A percentile compares a stretch with the other conserved stretches of the same genome.
Conservation (phyloP, 192 early-diverging fungal genomes). For the Helicostylum pulchrum region DNA sequence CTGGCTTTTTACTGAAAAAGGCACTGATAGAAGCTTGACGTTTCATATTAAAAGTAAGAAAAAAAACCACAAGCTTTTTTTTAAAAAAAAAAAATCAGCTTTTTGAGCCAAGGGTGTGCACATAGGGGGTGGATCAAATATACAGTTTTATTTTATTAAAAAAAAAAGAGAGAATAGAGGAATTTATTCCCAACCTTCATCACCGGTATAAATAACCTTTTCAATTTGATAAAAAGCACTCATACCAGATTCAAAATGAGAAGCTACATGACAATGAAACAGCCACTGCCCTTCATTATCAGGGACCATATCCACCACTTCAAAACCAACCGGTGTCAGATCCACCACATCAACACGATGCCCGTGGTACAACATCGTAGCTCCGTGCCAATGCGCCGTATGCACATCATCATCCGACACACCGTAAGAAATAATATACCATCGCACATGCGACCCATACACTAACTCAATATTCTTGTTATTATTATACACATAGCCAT, state of each 20-base stretch:
- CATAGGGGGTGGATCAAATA: too few species aligned
- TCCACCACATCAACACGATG: constrained; percentile 46
- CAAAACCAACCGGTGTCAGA: constrained; percentile 33
- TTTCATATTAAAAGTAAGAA: neutral
- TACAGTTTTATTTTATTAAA: too few species aligned
- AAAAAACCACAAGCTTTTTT: too few species aligned
- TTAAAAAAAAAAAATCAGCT: neutral
- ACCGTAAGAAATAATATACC: constrained; percentile 32
- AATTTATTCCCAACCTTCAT: constrained; percentile 34
- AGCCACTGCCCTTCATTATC: constrained; percentile 46
- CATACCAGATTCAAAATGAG: constrained; percentile 44
- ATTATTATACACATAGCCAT: constrained; percentile 39
- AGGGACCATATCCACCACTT: constrained; percentile 37
- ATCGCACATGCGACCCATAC: constrained; percentile 23
- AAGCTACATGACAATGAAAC: constrained; percentile 43
- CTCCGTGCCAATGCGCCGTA: constrained; percentile 43
- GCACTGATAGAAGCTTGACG: constrained; percentile 1
- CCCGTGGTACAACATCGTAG: constrained; percentile 33
- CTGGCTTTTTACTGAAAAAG: neutral
- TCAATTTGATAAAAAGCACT: constrained; percentile 39
- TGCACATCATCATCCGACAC: constrained; percentile 21
- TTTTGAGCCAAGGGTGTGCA: neutral
- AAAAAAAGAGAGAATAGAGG: too few species aligned
- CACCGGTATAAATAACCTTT: constrained; percentile 28
- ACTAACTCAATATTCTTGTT: constrained; percentile 25